Evolutionary conservation across 1,139 yeast genomes (phyloP).

Genomic region (Kazachstania sp.): DNA sequence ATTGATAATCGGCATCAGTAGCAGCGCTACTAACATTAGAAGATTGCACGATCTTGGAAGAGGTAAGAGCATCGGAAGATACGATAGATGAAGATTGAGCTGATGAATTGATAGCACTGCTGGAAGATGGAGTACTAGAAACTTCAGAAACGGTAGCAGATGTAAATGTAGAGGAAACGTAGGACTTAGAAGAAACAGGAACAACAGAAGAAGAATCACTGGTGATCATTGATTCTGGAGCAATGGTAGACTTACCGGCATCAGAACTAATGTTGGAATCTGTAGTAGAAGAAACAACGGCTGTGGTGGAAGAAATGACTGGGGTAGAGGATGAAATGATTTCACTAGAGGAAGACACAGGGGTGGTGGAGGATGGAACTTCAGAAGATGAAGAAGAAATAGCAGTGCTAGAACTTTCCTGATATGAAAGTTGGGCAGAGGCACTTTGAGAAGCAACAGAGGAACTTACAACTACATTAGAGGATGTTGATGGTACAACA

Average conservation of each 20-base stretch:
- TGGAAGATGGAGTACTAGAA: background rate
- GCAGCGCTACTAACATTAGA: background rate
- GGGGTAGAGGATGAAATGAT: background rate
- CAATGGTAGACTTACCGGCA: background rate
- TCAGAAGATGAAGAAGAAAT: background rate
- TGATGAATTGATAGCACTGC: background rate
- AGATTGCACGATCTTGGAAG: background rate
- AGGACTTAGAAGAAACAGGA: background rate
- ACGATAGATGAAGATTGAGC: background rate
- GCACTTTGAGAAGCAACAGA: background rate
- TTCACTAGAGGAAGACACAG: background rate
- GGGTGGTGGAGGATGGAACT: background rate
- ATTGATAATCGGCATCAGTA: background rate
- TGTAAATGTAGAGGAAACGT: background rate
- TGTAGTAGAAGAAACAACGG: background rate
- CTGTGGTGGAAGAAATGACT: background rate
- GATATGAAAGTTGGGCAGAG: background rate
- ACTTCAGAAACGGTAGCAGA: background rate
- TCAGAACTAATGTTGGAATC: background rate
- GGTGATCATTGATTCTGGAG: background rate
- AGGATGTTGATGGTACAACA: background rate
- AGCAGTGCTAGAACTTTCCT: background rate
- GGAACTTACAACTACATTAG: too few species aligned
- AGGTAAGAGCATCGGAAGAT: background rate
- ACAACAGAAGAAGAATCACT: background rate